phyloP scores from a whole-genome alignment of 2,329 filamentous ascomycete species.

The Ambrosiella cleistominuta region DNA sequence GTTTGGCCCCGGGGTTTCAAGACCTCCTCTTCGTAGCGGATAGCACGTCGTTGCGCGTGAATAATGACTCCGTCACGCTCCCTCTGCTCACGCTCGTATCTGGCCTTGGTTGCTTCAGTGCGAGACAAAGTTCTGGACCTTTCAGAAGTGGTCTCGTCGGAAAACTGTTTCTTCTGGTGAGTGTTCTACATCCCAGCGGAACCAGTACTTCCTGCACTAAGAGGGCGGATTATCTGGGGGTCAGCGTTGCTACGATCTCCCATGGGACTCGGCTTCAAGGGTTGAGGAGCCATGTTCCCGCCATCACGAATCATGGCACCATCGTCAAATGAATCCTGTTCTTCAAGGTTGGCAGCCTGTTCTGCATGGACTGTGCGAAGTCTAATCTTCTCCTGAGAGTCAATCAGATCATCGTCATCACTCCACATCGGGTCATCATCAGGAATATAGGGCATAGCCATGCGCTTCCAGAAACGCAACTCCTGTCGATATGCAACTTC shows the following conservation, averaged over 20 bases:
- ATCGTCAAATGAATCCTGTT: constrained; percentile 18
- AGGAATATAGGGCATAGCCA: constrained; percentile 43
- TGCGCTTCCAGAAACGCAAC: constrained; percentile 47
- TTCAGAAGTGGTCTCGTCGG: not conserved
- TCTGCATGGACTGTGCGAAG: constrained; percentile 24
- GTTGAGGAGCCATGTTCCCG: not conserved
- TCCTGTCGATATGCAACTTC: constrained; percentile 38
- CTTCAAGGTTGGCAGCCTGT: constrained; percentile 20
- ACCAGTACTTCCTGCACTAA: constrained; percentile 2
- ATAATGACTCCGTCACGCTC: not conserved
- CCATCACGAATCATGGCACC: constrained; percentile 16
- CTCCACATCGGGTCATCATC: constrained; percentile 46
- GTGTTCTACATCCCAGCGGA: constrained; percentile 8
- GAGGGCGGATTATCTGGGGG: not conserved
- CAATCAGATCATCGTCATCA: constrained; percentile 47
- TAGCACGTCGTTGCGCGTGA: not conserved
- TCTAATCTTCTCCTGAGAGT: constrained; percentile 40
- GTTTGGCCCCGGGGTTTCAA: not conserved
- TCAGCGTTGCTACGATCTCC: not conserved
- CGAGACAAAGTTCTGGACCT: not conserved
- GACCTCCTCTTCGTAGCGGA: not conserved
- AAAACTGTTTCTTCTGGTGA: not conserved
- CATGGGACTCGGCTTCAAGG: constrained; percentile 8
- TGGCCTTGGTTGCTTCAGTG: not conserved
- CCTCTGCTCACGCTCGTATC: not conserved